These are phyloP conservation scores for Eucalyptus decipiens DNA, from an alignment of 345 rosid species.

Conservation along the genomic window DNA sequence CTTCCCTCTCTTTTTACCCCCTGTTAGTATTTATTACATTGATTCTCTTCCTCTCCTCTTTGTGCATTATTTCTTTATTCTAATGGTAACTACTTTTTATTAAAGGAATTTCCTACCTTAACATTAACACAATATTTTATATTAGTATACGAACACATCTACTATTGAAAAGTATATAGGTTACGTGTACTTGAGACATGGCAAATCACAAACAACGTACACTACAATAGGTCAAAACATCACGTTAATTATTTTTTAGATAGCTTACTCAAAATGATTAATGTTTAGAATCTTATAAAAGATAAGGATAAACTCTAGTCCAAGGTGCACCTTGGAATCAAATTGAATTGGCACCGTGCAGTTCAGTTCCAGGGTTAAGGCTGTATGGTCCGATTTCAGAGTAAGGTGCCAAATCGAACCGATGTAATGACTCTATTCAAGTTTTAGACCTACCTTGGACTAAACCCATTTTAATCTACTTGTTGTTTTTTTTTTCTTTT, in stretches of 20 bases:
- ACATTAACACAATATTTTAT: neutral
- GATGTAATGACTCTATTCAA: rapidly evolving
- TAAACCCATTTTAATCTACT: neutral
- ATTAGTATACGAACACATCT: neutral
- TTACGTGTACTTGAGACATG: neutral
- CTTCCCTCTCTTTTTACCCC: neutral
- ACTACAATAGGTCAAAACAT: neutral
- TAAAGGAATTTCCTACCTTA: neutral
- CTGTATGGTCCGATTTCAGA: rapidly evolving
- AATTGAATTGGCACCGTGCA: rapidly evolving
- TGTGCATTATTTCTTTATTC: neutral
- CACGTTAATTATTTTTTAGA: neutral
- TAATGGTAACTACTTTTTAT: neutral
- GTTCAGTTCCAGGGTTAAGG: rapidly evolving
- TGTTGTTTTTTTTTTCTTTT: neutral
- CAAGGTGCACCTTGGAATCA: neutral
- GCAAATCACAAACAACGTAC: neutral
- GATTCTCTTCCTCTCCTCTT: neutral
- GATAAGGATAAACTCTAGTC: neutral
- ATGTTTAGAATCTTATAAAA: neutral
- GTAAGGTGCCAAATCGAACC: rapidly evolving
- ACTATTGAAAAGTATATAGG: neutral
- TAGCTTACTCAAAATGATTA: neutral
- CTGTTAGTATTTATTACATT: neutral
- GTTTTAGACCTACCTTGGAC: neutral